Conservation (phyloP, 352 stramenopile genomes). For the Pythium brachiatum region DNA sequence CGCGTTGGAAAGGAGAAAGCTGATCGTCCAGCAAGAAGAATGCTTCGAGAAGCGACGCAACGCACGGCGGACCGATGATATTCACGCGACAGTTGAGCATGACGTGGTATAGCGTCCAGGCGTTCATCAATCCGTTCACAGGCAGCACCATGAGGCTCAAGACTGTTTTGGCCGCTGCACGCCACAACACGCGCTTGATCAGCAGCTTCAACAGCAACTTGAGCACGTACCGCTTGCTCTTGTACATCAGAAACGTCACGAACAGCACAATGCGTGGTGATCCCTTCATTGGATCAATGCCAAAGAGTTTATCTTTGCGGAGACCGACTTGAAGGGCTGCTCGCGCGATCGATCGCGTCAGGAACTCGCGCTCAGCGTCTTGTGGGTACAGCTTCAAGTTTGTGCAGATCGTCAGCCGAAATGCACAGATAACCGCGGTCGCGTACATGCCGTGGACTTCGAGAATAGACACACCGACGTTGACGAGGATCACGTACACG, state of each 20-base stretch:
- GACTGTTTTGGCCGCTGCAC: slow-evolving; percentile 36
- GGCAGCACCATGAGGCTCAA: slow-evolving; percentile 45
- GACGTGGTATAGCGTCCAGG: slow-evolving; percentile 41
- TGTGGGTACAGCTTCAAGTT: slow-evolving; percentile 43
- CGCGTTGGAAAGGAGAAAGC: slow-evolving; percentile 38
- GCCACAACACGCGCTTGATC: slow-evolving; percentile 52
- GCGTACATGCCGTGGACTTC: slow-evolving; percentile 45
- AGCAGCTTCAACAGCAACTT: slow-evolving; percentile 59
- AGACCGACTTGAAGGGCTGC: slow-evolving; percentile 45
- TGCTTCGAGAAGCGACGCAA: slow-evolving; percentile 31
- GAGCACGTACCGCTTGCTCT: slow-evolving; percentile 50
- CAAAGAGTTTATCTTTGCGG: slow-evolving; percentile 43
- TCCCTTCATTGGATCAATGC: slow-evolving; percentile 48
- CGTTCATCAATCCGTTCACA: slow-evolving; percentile 45
- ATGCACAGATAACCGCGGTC: slow-evolving; percentile 38
- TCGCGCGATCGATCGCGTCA: slow-evolving; percentile 41
- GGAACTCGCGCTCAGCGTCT: slow-evolving; percentile 50
- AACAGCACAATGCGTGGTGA: slow-evolving; percentile 40
- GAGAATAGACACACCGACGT: slow-evolving; percentile 45
- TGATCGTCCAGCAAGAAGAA: slow-evolving; percentile 31
- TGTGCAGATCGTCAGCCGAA: slow-evolving; percentile 41
- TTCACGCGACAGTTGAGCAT: slow-evolving; percentile 48
- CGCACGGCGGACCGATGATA: slow-evolving; percentile 46
- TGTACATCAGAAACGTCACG: slow-evolving; percentile 44
- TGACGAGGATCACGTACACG: slow-evolving; percentile 35